A percentile compares a stretch with the other conserved stretches of the same genome.
These are phyloP conservation scores for Candida wancherniae DNA, from an alignment of 805 yeast genomes.

Conservation along the genomic window DNA sequence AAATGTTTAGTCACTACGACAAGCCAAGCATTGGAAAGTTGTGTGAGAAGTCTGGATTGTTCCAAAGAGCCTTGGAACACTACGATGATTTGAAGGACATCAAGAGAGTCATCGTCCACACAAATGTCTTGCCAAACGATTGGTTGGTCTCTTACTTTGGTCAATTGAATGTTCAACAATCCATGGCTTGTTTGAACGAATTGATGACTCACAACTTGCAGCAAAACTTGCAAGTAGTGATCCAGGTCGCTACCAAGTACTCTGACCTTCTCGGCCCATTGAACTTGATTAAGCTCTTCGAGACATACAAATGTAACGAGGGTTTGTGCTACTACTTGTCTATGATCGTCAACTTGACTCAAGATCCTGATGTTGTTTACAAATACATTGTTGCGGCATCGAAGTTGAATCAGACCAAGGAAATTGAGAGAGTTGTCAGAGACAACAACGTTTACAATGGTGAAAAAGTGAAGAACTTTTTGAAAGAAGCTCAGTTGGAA, in stretches of 20 bases:
- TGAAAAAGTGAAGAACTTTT: slow-evolving; percentile 94
- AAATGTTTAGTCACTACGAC: slow-evolving; percentile 93
- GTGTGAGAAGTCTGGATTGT: slow-evolving; percentile 94
- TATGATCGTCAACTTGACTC: slow-evolving; percentile 87
- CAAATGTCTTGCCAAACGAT: slow-evolving; percentile 79
- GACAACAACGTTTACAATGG: slow-evolving; percentile 94
- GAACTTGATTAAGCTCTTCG: slow-evolving; percentile 83
- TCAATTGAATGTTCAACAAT: slow-evolving; percentile 89
- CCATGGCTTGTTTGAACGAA: slow-evolving; percentile 80
- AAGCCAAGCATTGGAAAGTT: slow-evolving; percentile 87
- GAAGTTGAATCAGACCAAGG: slow-evolving; percentile 81
- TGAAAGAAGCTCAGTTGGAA: slow-evolving; percentile 88
- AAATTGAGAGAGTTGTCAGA: slow-evolving; percentile 92
- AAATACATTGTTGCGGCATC: slow-evolving; percentile 96
- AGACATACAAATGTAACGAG: slow-evolving; percentile 86
- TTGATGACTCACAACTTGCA: slow-evolving; percentile 73
- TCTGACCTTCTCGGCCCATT: slow-evolving; percentile 89
- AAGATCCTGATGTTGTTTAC: slow-evolving; percentile 91
- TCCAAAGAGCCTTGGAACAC: slow-evolving; percentile 93
- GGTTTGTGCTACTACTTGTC: slow-evolving; percentile 93
- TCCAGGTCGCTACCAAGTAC: slow-evolving; percentile 95
- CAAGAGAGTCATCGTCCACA: slow-evolving; percentile 88
- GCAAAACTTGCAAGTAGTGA: slow-evolving; percentile 86
- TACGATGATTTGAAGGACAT: slow-evolving; percentile 93
- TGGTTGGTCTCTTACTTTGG: slow-evolving; percentile 94